Conservation (phyloP, 192 early-diverging fungal species). For the Podila epicladia region DNA sequence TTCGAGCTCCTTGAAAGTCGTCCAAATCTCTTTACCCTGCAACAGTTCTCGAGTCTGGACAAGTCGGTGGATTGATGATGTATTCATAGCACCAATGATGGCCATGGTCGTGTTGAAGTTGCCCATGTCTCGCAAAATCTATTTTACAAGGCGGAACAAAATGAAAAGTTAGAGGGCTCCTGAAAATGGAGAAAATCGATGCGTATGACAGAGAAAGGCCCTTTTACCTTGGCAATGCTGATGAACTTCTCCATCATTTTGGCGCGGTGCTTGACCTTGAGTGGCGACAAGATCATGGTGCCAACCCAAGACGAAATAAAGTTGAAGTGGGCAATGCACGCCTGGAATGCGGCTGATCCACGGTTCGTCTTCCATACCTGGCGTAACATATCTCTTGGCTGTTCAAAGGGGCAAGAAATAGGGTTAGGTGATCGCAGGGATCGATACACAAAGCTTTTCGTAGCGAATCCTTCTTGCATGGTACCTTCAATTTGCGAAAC, state of each 20-base stretch:
- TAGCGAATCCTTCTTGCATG: too few relatives aligned
- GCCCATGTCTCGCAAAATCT: constrained; percentile 69
- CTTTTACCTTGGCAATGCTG: constrained; percentile 68
- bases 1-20: constrained; percentile 68
- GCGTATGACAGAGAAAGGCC: not conserved
- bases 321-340: constrained; percentile 76
- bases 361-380: constrained; percentile 63
- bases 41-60: constrained; percentile 66
- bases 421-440: not conserved
- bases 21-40: constrained; percentile 57
- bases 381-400: constrained; percentile 70
- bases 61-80: constrained; percentile 68
- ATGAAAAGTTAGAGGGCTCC: not conserved
- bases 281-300: constrained; percentile 70
- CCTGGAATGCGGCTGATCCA: constrained; percentile 55
- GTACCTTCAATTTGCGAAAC: constrained; percentile 71
- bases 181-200: not conserved
- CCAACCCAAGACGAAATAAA: constrained; percentile 78
- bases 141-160: not conserved
- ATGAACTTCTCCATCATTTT: constrained; percentile 77
- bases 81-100: constrained; percentile 75
- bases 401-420: not conserved
- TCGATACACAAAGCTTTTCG: too few relatives aligned
- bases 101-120: constrained; percentile 87
- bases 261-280: constrained; percentile 68